Evolutionary conservation across 345 rosid genomes (phyloP).

Genomic region (Cardamine chenopodiifolia): DNA sequence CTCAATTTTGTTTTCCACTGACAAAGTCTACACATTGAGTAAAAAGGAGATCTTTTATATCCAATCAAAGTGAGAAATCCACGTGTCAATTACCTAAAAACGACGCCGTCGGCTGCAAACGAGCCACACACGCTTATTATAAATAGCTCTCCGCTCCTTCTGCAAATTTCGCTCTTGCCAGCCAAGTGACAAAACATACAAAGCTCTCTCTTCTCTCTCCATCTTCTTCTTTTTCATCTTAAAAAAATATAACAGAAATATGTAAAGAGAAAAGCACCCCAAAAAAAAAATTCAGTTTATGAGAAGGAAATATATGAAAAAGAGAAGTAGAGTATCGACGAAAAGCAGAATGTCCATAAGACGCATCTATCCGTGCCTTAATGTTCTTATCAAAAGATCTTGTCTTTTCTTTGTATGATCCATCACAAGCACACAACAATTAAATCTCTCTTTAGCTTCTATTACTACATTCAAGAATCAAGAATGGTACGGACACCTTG

Average conservation of each 20-base stretch:
- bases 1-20: not conserved
- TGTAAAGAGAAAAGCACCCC: not conserved
- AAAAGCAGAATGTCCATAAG: conserved; percentile 22
- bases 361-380: conserved; percentile 37
- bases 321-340: not conserved
- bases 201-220: conserved; percentile 7
- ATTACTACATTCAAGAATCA: conserved; percentile 18
- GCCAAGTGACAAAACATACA: conserved; percentile 13
- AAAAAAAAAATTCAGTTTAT: not conserved
- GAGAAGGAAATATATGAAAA: not conserved
- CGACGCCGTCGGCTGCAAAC: conserved; percentile 35
- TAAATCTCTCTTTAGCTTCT: conserved; percentile 2
- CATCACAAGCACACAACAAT: not conserved
- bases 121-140: not conserved
- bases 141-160: conserved; percentile 2
- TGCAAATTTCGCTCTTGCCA: conserved; percentile 14
- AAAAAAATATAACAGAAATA: not conserved
- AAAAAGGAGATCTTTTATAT: not conserved
- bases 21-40: conserved; percentile 8
- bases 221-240: not conserved
- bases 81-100: conserved; percentile 11
- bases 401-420: conserved; percentile 6
- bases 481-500: conserved; percentile 50
- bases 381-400: conserved; percentile 38
- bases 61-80: not conserved